Base-by-base conservation (phyloP, 2,329 filamentous ascomycete genomes). In the Raffaelea arxii region DNA sequence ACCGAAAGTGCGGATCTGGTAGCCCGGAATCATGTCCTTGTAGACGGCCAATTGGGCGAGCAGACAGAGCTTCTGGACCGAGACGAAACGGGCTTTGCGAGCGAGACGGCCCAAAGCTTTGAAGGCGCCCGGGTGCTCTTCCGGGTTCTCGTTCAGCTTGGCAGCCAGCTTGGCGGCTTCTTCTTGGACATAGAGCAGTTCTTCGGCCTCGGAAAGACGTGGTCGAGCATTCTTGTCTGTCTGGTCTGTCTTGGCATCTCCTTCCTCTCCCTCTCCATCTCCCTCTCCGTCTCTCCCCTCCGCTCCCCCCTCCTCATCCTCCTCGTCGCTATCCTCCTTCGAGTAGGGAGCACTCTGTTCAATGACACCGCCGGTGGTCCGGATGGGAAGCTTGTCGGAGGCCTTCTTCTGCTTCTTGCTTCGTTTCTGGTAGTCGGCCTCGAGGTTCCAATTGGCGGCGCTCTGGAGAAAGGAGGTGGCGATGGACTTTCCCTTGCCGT, bases 1-100 rank as follows among this genome's bases (percentile, higher is more conserved):
- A 1, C 76, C 72, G 4, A 88, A 69, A 1, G 88, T 85, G 18
- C 92, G 82, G 69, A 98, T 97, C 50, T 92, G 78, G 63, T 98
- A 98, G 21, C 92, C 92, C 0, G 92, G 92, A 49, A 98, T 97
- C 41, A 96, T 78, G 64, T 97, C 92, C 63, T 91, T 95, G 72
- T 91, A 98, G 12, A 97, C 80, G 1, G 90, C 78, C 61, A 92
- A 75, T 65, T 96, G 90, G 21, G 92, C 88, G 41, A 83, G 86
- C 53, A 98, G 69, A 6, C 86, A 82, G 50, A 98, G 74, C 65
- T 94, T 95, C 67, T 86, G 83, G 44, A 98, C 82, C 2, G 84
- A 81, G 14, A 77, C 64, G 51, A 90, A 80, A 14, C 72, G 71
- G 7, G 84, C 83, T 46, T 82, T 72, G 46, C 81, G 72, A 19